Evolutionary conservation across 1,139 yeast genomes (phyloP).

Genomic region (Nadsonia commutata): DNA sequence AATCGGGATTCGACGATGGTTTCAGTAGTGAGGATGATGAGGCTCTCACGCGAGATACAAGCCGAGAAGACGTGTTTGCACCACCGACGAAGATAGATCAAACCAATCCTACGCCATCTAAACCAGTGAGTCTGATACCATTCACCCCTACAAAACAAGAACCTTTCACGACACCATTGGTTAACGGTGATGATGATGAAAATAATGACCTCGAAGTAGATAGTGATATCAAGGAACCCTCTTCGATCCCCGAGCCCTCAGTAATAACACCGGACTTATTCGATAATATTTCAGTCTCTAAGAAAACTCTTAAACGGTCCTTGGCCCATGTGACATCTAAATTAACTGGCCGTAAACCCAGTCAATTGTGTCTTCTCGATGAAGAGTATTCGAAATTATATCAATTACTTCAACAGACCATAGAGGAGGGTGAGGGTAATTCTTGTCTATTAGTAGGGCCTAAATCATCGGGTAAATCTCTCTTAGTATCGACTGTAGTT

Average conservation of each 20-base stretch:
- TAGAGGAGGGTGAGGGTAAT: constrained; percentile 60
- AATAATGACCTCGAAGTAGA: not conserved
- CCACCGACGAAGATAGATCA: too few relatives aligned
- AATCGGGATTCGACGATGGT: too few relatives aligned
- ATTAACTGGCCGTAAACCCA: constrained; percentile 13
- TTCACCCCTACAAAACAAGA: too few relatives aligned
- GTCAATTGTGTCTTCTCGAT: constrained; percentile 15
- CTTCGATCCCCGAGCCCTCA: not conserved
- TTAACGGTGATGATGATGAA: not conserved
- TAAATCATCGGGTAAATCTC: constrained; percentile 60
- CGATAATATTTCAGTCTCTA: not conserved
- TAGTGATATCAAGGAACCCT: not conserved
- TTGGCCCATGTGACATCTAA: constrained; percentile 13
- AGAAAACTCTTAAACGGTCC: not conserved
- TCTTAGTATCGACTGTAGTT: constrained; percentile 46
- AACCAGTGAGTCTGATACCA: too few relatives aligned
- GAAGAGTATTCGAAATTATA: constrained; percentile 31
- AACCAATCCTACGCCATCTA: too few relatives aligned
- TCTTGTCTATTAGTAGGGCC: constrained; percentile 76
- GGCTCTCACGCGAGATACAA: too few relatives aligned
- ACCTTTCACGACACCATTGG: too few relatives aligned
- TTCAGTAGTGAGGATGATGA: too few relatives aligned
- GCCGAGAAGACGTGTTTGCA: too few relatives aligned
- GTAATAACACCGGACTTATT: not conserved
- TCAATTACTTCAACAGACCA: constrained; percentile 47